phyloP scores from a whole-genome alignment of 768 basidiomycete genomes.

The Termitomyces sp. region DNA sequence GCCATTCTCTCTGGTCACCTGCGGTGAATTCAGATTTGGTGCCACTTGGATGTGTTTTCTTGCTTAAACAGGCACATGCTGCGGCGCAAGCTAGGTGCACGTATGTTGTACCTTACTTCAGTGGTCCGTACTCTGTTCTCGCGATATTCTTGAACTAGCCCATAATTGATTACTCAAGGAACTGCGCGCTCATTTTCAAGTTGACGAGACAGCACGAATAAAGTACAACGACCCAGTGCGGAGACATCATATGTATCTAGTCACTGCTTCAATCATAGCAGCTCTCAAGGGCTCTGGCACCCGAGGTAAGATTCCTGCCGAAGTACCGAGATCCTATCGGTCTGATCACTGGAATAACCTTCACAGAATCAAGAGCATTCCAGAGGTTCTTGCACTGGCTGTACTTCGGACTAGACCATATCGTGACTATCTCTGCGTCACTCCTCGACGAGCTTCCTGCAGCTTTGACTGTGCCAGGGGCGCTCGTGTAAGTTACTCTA shows the following conservation, averaged over 20 bases:
- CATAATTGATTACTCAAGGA: no score
- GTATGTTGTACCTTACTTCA: no score
- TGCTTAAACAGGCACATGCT: no score
- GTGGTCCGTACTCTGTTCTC: no score
- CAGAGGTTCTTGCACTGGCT: slow-evolving; percentile 37
- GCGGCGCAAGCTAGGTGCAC: slow-evolving; percentile 54
- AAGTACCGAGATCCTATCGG: background rate
- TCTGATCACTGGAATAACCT: background rate
- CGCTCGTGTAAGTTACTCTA: no score
- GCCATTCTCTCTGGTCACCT: slow-evolving; percentile 36
- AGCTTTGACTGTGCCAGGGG: slow-evolving; percentile 16
- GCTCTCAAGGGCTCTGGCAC: no score
- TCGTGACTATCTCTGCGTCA: slow-evolving; percentile 40
- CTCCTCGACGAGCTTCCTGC: slow-evolving; percentile 36
- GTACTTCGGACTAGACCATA: slow-evolving; percentile 36
- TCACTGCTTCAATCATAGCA: no score
- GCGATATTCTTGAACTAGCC: no score
- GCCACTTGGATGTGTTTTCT: slow-evolving; percentile 47
- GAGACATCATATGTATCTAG: no score
- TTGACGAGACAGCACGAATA: no score
- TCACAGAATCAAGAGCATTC: slow-evolving; percentile 38
- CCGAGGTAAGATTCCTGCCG: slow-evolving; percentile 34
- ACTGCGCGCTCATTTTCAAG: no score
- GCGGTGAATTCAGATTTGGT: slow-evolving; percentile 17
- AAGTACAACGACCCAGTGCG: no score